Conservation (phyloP, 768 basidiomycete genomes). For the Coprinellus aureogranulatus region DNA sequence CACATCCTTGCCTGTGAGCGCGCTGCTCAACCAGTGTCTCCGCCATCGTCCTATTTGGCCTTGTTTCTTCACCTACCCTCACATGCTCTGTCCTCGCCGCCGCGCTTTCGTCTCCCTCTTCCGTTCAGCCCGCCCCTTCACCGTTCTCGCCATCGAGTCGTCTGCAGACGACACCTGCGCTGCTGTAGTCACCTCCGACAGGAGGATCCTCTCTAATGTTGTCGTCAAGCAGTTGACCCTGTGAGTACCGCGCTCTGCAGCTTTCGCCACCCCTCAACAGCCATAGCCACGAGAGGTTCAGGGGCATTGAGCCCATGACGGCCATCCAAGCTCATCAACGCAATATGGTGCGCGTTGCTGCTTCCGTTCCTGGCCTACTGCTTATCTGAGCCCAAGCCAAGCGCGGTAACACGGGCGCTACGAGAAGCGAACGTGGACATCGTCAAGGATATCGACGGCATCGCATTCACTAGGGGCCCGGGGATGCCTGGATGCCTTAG, state of each 20-base stretch:
- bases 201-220: conserved; percentile 76
- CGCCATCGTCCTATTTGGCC: not conserved
- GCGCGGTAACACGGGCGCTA: conserved; percentile 68
- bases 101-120: not conserved
- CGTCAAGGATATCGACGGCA: conserved; percentile 70
- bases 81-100: conserved; percentile 5
- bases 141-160: conserved; percentile 73
- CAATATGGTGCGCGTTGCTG: conserved; percentile 53
- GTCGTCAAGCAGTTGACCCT: conserved; percentile 77
- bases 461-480: conserved; percentile 92
- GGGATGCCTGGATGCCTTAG: conserved; percentile 81
- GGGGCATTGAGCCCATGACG: conserved; percentile 76
- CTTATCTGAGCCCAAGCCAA: conserved; percentile 48
- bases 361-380: not conserved
- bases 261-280: not conserved
- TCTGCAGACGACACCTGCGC: conserved; percentile 95
- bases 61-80: not conserved
- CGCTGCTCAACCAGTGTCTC: not conserved
- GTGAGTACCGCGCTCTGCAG: conserved; percentile 34
- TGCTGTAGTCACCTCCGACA: conserved; percentile 73
- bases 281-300: conserved; percentile 53
- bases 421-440: conserved; percentile 55
- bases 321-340: conserved; percentile 78
- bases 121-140: not conserved
- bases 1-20: conserved; percentile 21